Conservation (phyloP, 2,329 filamentous ascomycete species). For the Didymella arachidicola region DNA sequence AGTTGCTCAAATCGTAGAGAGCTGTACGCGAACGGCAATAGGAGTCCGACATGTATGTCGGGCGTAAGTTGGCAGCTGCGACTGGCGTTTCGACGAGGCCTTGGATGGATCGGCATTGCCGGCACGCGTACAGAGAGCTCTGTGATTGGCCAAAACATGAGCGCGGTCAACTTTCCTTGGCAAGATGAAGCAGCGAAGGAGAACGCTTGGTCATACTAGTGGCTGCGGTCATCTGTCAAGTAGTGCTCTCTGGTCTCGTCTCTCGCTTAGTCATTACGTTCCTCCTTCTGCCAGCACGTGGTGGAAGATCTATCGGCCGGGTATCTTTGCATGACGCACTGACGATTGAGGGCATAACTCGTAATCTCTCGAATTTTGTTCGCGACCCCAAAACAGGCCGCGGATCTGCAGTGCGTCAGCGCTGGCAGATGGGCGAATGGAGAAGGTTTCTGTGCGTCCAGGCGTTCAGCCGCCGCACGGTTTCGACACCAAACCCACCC, state of each 20-base stretch:
- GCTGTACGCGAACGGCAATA: slow-evolving; percentile 2
- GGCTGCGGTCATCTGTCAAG: not conserved
- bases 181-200: not conserved
- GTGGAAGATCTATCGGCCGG: not conserved
- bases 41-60: not conserved
- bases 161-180: not conserved
- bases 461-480: not conserved
- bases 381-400: slow-evolving; percentile 1
- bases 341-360: slow-evolving; percentile 3
- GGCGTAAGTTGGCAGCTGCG: slow-evolving; percentile 1
- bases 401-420: not conserved
- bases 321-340: not conserved
- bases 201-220: not conserved
- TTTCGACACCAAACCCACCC: not conserved
- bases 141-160: slow-evolving; percentile 10
- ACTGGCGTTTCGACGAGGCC: slow-evolving; percentile 16
- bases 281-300: not conserved
- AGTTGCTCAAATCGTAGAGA: not conserved
- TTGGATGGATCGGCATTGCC: slow-evolving; percentile 17
- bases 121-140: slow-evolving; percentile 16
- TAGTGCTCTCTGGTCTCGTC: no score
- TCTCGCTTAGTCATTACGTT: not conserved
- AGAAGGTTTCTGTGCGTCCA: not conserved
- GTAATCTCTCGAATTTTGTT: not conserved
- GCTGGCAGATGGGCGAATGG: slow-evolving; percentile 1